Evolutionary conservation across 2,329 filamentous ascomycete genomes (phyloP).

Genomic region (Conoideocrella luteorostrata): DNA sequence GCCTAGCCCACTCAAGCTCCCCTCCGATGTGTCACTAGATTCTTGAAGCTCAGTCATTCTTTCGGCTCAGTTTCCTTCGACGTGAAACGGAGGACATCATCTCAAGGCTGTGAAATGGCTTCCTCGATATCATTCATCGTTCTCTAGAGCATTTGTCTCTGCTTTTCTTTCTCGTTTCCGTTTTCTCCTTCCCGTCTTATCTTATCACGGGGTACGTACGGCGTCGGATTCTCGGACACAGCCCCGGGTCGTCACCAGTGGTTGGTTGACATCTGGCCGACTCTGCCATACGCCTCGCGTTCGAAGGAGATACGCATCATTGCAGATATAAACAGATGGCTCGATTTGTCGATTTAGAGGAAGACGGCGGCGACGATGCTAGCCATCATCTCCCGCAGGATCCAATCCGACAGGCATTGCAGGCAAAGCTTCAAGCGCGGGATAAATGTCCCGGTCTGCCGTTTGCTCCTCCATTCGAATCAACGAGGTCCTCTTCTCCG

Average conservation of each 20-base stretch:
- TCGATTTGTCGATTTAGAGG: slow-evolving; percentile 18
- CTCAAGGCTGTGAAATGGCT: slow-evolving; percentile 7
- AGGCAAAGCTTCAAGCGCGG: slow-evolving; percentile 5
- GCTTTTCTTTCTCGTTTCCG: neutral
- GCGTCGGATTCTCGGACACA: neutral
- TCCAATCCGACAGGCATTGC: slow-evolving; percentile 5
- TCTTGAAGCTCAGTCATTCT: neutral
- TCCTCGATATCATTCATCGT: neutral
- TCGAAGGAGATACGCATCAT: neutral
- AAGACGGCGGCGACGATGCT: slow-evolving; percentile 9
- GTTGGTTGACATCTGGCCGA: too few species aligned
- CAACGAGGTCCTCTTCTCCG: neutral
- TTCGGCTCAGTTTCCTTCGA: neutral
- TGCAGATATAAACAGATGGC: slow-evolving; percentile 12
- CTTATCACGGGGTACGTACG: neutral
- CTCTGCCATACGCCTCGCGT: neutral
- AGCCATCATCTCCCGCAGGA: slow-evolving; percentile 5
- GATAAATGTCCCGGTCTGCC: neutral
- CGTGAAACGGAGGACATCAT: neutral
- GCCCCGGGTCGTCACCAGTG: neutral
- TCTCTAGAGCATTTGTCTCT: neutral
- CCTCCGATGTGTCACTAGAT: neutral
- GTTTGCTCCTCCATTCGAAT: neutral
- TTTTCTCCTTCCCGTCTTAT: neutral
- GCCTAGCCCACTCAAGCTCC: neutral